Base-by-base conservation (phyloP, 2,329 filamentous ascomycete species). In the Aspergillus ustus region DNA sequence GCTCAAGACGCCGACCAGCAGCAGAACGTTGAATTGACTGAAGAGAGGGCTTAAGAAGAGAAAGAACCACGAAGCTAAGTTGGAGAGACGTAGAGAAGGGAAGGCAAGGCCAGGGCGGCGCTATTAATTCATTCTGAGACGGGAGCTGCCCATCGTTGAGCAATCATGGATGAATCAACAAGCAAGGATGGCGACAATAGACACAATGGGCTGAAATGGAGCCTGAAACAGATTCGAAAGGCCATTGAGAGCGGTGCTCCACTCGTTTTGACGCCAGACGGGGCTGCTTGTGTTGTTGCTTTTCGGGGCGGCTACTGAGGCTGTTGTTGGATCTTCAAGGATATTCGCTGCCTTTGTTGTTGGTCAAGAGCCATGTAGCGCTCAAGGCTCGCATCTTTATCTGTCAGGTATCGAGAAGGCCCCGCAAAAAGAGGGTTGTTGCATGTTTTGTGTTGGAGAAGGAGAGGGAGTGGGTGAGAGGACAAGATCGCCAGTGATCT, bases 1-100 rank as follows among this genome's bases (percentile, higher is more conserved):
- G 67, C 63, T 63, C 44, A 44, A 51, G 44, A 15, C 11, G 64
- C 67, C 69, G 67, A 58, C 69, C 72, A 72, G 69, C 70, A 72
- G 71, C 59, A 69, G 62, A 63, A 63, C 20, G 20, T 63, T 58
- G 67, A 61, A 54, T 60, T 54, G 68, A 69, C 66, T 64, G 64
- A 68, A 72, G 59, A 59, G 64, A 60, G 50, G 52, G 28, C 58
- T 20, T 43, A 52, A 20, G 53, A 55, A 68, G 66, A 70, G 62
- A 70, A 64, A 66, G 64, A 69, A 58, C 61, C 51, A 62, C 57
- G 66, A 71, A 67, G 64, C 65, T 66, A 63, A 69, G 63, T 68
- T 67, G 34, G 34, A 40, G 68, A 68, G 66, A 37, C 56, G 59
- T 61, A 71, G 63, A 68, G 61, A 61, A 60, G 50, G 51, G 59